Percentiles rank a stretch among this genome's conserved stretches.
Conservation (phyloP, 1,139 yeast genomes). For the Candida sanyaensis region DNA sequence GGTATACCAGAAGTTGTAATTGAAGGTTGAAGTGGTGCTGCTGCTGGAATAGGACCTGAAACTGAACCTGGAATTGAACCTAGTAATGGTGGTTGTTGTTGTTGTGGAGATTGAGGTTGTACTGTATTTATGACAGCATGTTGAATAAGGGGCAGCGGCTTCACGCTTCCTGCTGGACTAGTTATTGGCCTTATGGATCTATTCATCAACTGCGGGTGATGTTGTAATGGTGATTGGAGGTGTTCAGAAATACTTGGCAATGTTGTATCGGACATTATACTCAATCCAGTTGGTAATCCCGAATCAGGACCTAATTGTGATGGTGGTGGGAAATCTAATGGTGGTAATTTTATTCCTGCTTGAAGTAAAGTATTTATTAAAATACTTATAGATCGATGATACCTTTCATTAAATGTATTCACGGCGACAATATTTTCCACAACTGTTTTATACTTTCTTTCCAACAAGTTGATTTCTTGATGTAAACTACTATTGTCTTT, state of each 20-base stretch:
- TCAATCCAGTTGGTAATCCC: background rate
- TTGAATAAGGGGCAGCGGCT: slow-evolving; percentile 8
- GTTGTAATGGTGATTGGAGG: slow-evolving; percentile 12
- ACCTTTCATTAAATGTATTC: slow-evolving; percentile 57
- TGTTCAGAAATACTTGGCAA: slow-evolving; percentile 12
- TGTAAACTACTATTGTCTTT: slow-evolving; percentile 42
- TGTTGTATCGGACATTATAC: slow-evolving; percentile 6
- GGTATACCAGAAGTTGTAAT: background rate
- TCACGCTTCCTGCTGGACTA: background rate
- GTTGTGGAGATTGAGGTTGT: background rate
- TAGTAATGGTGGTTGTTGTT: slow-evolving; percentile 13
- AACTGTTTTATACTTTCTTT: slow-evolving; percentile 63
- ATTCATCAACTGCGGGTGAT: background rate
- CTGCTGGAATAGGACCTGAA: background rate
- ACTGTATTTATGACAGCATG: background rate
- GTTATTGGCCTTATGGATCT: slow-evolving; percentile 6
- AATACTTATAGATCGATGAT: slow-evolving; percentile 50
- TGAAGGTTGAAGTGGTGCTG: background rate
- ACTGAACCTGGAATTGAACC: slow-evolving; percentile 14
- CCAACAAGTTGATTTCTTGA: slow-evolving; percentile 47
- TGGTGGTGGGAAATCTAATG: slow-evolving; percentile 55
- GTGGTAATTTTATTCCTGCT: slow-evolving; percentile 70
- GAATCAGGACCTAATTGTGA: slow-evolving; percentile 19
- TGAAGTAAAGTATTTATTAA: slow-evolving; percentile 51
- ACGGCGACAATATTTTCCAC: slow-evolving; percentile 60